Evolutionary conservation across 2,329 filamentous ascomycete species (phyloP).

Genomic region (Periglandula ipomoeae): DNA sequence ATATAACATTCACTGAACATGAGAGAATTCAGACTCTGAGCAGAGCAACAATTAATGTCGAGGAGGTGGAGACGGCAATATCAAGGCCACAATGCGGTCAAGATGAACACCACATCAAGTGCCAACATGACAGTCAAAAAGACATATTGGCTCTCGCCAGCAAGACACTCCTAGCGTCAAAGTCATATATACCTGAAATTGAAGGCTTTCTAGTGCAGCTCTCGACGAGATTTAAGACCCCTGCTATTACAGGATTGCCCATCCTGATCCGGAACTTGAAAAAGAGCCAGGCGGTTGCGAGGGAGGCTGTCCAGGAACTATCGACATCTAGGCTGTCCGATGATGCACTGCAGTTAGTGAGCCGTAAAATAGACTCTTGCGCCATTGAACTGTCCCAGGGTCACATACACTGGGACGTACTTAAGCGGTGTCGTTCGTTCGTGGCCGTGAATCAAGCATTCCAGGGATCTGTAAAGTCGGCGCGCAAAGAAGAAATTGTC

Average conservation of each 20-base stretch:
- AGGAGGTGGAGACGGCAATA: neutral
- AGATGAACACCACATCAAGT: neutral
- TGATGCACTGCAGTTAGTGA: conserved; percentile 8
- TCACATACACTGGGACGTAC: conserved; percentile 20
- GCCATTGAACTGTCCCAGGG: conserved; percentile 15
- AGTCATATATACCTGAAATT: conserved; percentile 12
- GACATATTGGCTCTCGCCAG: conserved; percentile 8
- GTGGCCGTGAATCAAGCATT: conserved; percentile 24
- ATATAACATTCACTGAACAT: neutral
- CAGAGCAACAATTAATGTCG: neutral
- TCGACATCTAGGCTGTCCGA: conserved; percentile 5
- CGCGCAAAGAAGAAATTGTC: conserved; percentile 15
- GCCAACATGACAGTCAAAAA: neutral
- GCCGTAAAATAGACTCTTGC: conserved; percentile 16
- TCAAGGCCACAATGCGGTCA: neutral
- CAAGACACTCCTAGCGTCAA: conserved; percentile 6
- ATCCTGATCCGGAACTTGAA: conserved; percentile 11
- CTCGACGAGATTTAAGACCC: conserved; percentile 4
- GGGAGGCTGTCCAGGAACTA: conserved; percentile 9
- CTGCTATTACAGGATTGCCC: conserved; percentile 14
- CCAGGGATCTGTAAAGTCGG: conserved; percentile 21
- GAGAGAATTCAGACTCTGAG: neutral
- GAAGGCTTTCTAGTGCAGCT: conserved; percentile 11
- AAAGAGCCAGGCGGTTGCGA: conserved; percentile 11
- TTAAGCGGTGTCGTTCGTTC: conserved; percentile 23